Conservation (phyloP, 108 stramenopile species). For the Nitzschia sp. region DNA sequence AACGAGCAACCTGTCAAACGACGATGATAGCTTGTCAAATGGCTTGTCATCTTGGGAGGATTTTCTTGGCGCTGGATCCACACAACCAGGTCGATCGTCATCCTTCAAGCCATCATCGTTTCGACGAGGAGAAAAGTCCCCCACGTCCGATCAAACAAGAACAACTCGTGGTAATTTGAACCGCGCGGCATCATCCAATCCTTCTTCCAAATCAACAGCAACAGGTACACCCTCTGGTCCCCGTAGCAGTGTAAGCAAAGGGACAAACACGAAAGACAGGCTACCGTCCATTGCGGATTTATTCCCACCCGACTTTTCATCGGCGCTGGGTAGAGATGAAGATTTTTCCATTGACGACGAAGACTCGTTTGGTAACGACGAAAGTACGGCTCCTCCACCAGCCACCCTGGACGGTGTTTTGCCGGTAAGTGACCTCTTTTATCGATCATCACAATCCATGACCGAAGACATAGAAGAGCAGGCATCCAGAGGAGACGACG, state of each 20-base stretch:
- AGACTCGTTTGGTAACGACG: neutral
- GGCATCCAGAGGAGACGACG: conserved; percentile 28
- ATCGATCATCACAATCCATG: conserved; percentile 52
- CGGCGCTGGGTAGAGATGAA: conserved; percentile 4
- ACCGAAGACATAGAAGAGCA: conserved; percentile 18
- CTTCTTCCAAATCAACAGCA: too few species aligned
- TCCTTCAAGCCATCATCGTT: neutral
- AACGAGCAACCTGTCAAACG: too few species aligned
- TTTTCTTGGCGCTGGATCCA: conserved; percentile 30
- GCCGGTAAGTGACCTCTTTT: conserved; percentile 81
- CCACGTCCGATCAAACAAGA: too few species aligned
- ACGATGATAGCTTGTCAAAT: neutral
- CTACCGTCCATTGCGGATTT: conserved; percentile 45
- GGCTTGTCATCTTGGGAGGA: conserved; percentile 60
- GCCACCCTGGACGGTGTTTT: conserved; percentile 65
- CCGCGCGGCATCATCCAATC: too few species aligned
- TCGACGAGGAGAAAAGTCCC: neutral
- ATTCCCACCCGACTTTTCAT: conserved; percentile 44
- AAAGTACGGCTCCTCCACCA: neutral
- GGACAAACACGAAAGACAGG: too few species aligned
- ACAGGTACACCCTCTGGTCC: too few species aligned
- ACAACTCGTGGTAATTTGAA: too few species aligned
- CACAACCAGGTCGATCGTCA: neutral
- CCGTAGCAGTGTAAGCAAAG: too few species aligned
- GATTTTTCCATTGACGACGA: neutral